Conservation (phyloP, 2,329 filamentous ascomycete genomes). For the Calonectria pauciramosa region DNA sequence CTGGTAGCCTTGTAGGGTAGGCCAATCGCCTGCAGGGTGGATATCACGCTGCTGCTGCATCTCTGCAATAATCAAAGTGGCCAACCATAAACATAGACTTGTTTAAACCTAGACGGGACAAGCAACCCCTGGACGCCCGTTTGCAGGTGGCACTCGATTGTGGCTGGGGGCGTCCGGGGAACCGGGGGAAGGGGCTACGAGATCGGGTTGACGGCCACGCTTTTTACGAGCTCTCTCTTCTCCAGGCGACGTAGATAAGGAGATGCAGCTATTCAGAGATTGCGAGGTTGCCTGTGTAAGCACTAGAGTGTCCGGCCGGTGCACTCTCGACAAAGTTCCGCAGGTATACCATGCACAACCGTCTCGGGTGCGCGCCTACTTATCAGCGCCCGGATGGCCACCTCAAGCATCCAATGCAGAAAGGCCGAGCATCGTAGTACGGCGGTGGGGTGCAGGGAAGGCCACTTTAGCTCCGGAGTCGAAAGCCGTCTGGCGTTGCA, state of each 20-base stretch:
- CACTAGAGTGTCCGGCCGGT: not conserved
- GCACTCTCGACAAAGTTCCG: not conserved
- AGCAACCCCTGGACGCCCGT: not conserved
- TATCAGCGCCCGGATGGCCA: not conserved
- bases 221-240: not conserved
- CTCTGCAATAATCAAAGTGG: conserved; percentile 1
- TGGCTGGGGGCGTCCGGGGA: not conserved
- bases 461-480: not conserved
- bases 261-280: not conserved
- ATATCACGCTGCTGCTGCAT: not conserved
- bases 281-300: not conserved
- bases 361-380: not conserved
- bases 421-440: not conserved
- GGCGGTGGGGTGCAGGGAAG: not conserved
- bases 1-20: not conserved
- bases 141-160: not conserved
- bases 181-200: not conserved
- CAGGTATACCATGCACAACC: not conserved
- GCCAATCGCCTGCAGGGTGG: not conserved
- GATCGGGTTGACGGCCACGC: not conserved
- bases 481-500: not conserved
- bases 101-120: not conserved
- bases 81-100: conserved; percentile 13
- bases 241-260: not conserved
- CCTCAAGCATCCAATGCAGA: not conserved